These are phyloP conservation scores for Elongisporangium undulatum DNA, from an alignment of 352 stramenopile genomes.

Conservation along the genomic window DNA sequence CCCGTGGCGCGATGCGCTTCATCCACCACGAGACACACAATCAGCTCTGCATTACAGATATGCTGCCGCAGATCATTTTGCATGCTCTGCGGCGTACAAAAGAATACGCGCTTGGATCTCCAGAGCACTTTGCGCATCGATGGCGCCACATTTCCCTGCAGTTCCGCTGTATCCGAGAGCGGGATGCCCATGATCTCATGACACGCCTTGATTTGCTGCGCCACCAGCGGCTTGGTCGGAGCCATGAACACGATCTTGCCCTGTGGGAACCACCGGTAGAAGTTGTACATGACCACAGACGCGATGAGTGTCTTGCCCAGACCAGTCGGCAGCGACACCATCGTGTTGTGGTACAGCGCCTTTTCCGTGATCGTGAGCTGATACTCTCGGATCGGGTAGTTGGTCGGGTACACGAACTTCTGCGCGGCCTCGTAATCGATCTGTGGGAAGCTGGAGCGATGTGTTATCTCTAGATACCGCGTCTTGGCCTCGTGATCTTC, in stretches of 20 bases:
- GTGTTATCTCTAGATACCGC: slow-evolving; percentile 48
- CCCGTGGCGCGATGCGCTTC: slow-evolving; percentile 97
- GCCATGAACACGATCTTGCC: slow-evolving; percentile 97
- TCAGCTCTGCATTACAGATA: slow-evolving; percentile 65
- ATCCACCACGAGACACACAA: slow-evolving; percentile 97
- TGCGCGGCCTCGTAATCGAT: slow-evolving; percentile 64
- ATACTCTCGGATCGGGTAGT: slow-evolving; percentile 92
- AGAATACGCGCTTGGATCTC: slow-evolving; percentile 95
- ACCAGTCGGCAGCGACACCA: slow-evolving; percentile 98
- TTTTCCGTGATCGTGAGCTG: slow-evolving; percentile 93
- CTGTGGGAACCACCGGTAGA: slow-evolving; percentile 96
- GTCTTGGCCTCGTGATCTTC: slow-evolving; percentile 54
- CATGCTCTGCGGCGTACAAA: slow-evolving; percentile 98
- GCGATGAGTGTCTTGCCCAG: slow-evolving; percentile 99
- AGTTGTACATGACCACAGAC: slow-evolving; percentile 99
- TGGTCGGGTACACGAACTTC: slow-evolving; percentile 86
- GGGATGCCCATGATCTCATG: slow-evolving; percentile 94
- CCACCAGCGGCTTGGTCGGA: slow-evolving; percentile 96
- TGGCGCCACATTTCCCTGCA: slow-evolving; percentile 81
- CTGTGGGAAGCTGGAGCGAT: slow-evolving; percentile 26
- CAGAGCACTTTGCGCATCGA: slow-evolving; percentile 83
- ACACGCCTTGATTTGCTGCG: slow-evolving; percentile 97
- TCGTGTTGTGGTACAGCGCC: slow-evolving; percentile 95
- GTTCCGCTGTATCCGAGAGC: slow-evolving; percentile 69
- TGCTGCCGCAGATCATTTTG: slow-evolving; percentile 93